Base-by-base conservation (phyloP, 1,284 basidiomycete species). In the Austroboletus niveus region DNA sequence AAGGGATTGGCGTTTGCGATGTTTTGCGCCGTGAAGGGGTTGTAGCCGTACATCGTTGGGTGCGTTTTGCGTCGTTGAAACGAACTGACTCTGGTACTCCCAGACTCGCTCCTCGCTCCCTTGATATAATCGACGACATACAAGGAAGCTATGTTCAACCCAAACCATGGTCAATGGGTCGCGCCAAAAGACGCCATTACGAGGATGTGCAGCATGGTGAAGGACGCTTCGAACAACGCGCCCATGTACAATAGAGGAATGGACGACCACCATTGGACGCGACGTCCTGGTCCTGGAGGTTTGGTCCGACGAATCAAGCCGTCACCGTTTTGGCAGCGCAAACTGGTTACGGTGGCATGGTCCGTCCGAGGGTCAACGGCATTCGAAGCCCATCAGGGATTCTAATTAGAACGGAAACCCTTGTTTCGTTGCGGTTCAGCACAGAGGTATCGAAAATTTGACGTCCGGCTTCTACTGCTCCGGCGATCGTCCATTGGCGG, bases 21-120 rank as follows among this genome's bases (percentile, higher is more conserved):
- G 22, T 56, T 53, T 39, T 69, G 66, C 3, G 63, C 66, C 5
- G 63, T 49, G 38, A 68, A 65, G 8, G 63, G 66, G 39, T 69
- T 51, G 20, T 48, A 53, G 30, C 66, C 66, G 51, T 69, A 68
- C 44, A 62, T 55, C 5, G 36, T n/a, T n/a, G 14, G 15, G 2
- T 38, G 15, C 8, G 15, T 38, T 38, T 15, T n/a, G 15, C 36
- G 35, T 38, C 17, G 12, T 9, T 32, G 12, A 5, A 17, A 38
- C n/a, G 15, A 8, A 8, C 6, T 29, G 29, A 29, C 29, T n/a
- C 9, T 5, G 15, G 9, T 20, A 15, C 8, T 38, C 15, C 5
- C 17, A 20, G 12, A n/a, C 36, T 8, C 36, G 11, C 7, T 8
- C 1, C n/a, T 20, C 36, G 15, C 36, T 38, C 22, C 4, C 53